Percentiles rank a stretch among this genome's conserved stretches.
Evolutionary conservation across 2,329 filamentous ascomycete genomes (phyloP).

Genomic region (Capronia americana): DNA sequence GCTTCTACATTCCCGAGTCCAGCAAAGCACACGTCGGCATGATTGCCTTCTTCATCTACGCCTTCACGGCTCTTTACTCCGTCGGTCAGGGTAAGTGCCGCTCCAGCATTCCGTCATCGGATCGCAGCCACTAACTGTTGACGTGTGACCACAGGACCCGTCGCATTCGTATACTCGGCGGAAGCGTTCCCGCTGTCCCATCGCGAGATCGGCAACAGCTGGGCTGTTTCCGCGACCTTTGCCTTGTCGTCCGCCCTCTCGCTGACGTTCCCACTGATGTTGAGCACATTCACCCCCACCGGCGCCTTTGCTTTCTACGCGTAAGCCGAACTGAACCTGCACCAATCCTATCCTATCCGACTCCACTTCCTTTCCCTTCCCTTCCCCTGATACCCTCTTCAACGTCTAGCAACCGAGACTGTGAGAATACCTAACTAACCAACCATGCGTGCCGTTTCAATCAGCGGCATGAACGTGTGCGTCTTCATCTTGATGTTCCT

Average conservation of each 20-base stretch:
- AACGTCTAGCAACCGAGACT: not conserved
- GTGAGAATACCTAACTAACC: no score
- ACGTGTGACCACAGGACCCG: not conserved
- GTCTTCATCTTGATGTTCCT: constrained; percentile 56
- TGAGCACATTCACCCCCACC: constrained; percentile 35
- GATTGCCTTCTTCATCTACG: constrained; percentile 50
- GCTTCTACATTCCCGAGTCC: constrained; percentile 56
- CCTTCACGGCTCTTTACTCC: constrained; percentile 50
- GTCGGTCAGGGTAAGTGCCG: not conserved
- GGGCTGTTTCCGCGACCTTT: constrained; percentile 55
- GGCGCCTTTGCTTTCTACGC: constrained; percentile 53
- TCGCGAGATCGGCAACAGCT: constrained; percentile 54
- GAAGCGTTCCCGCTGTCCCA: constrained; percentile 58
- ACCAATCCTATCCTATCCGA: not conserved
- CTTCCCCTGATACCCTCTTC: no score
- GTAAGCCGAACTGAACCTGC: not conserved
- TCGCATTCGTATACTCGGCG: constrained; percentile 4
- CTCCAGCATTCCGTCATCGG: not conserved
- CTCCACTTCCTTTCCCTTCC: no score
- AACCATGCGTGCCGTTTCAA: not conserved
- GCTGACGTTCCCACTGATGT: constrained; percentile 46
- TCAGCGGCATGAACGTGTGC: constrained; percentile 52
- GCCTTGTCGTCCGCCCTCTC: constrained; percentile 57
- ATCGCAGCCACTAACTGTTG: not conserved
- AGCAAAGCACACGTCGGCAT: constrained; percentile 48